Conservation (phyloP, 371 early-diverging fungal genomes). For the Edhazardia aedis region DNA sequence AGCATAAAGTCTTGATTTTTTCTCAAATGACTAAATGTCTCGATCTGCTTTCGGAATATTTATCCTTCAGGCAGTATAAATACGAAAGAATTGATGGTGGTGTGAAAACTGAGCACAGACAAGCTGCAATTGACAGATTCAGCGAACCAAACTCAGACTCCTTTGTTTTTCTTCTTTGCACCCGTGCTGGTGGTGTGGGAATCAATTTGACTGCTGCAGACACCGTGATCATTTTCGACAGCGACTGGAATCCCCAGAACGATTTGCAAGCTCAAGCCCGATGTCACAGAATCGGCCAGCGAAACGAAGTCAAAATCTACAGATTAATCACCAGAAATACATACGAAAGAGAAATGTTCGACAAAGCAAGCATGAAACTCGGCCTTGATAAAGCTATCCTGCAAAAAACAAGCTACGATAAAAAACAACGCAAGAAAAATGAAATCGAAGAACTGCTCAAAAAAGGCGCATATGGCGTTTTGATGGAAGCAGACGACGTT, state of each 20-base stretch:
- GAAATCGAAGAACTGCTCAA: conserved; percentile 65
- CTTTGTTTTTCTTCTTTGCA: conserved; percentile 78
- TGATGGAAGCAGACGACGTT: conserved; percentile 62
- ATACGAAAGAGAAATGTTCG: conserved; percentile 68
- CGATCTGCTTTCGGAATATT: conserved; percentile 81
- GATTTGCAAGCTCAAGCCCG: conserved; percentile 98
- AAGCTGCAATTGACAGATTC: conserved; percentile 62
- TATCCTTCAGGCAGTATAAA: conserved; percentile 54
- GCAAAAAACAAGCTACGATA: conserved; percentile 51
- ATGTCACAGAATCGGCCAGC: conserved; percentile 99
- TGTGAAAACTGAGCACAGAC: conserved; percentile 69
- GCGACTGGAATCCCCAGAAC: conserved; percentile 96
- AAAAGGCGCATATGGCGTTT: conserved; percentile 66
- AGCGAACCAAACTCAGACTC: conserved; percentile 67
- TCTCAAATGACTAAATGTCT: conserved; percentile 96
- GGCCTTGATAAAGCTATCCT: conserved; percentile 69
- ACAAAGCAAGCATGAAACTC: conserved; percentile 47
- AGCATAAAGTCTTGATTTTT: conserved; percentile 78
- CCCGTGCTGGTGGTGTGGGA: conserved; percentile 93
- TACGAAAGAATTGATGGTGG: conserved; percentile 82
- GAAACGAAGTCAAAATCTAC: conserved; percentile 87
- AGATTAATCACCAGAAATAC: conserved; percentile 73
- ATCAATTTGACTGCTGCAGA: conserved; percentile 94
- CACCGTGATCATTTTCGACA: conserved; percentile 93
- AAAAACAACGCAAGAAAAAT: conserved; percentile 50